Conservation (phyloP, 805 yeast genomes). For the Metschnikowia drakensbergensis region DNA sequence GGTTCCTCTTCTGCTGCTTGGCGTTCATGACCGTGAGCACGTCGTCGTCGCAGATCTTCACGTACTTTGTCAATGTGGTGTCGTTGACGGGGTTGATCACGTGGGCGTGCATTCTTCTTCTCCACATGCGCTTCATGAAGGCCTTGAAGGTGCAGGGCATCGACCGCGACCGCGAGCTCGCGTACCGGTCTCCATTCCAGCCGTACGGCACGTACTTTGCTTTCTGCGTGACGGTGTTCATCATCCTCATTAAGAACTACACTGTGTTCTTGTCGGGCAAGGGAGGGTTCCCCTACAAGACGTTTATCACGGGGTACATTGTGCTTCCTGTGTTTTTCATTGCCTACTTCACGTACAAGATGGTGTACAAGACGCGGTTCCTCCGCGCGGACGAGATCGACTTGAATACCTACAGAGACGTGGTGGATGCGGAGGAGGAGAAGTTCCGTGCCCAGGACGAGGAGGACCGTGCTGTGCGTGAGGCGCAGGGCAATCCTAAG, state of each 20-base stretch:
- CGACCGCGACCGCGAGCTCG: constrained; percentile 47
- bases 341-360: constrained; percentile 57
- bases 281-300: constrained; percentile 44
- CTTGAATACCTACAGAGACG: constrained; percentile 52
- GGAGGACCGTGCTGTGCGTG: constrained; percentile 33
- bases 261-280: constrained; percentile 57
- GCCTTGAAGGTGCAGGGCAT: constrained; percentile 69
- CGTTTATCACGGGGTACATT: constrained; percentile 74
- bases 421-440: constrained; percentile 51
- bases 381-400: constrained; percentile 58
- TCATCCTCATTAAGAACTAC: constrained; percentile 59
- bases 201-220: constrained; percentile 67
- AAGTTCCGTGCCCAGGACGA: constrained; percentile 32
- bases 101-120: constrained; percentile 67
- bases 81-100: constrained; percentile 72
- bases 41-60: constrained; percentile 54
- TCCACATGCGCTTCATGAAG: constrained; percentile 61
- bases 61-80: constrained; percentile 70
- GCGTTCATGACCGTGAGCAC: constrained; percentile 68
- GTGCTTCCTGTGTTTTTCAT: constrained; percentile 64
- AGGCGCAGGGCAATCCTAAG: constrained; percentile 41
- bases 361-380: constrained; percentile 45
- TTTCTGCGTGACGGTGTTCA: constrained; percentile 47
- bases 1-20: constrained; percentile 54
- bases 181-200: constrained; percentile 63